Evolutionary conservation across 169 alveolate genomes (phyloP).

Genomic region (Babesia bovis): DNA sequence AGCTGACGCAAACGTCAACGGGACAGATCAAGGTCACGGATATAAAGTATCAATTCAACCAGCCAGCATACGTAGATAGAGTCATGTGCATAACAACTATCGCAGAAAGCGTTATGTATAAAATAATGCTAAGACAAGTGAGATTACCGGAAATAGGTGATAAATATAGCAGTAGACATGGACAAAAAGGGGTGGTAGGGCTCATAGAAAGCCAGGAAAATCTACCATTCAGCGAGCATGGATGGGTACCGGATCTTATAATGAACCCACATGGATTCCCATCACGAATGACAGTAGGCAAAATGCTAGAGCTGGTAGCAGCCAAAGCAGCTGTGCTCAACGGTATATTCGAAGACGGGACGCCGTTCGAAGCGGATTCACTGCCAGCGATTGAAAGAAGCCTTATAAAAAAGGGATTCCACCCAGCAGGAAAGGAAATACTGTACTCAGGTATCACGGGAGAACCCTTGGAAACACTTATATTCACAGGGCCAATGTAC

Average conservation of each 20-base stretch:
- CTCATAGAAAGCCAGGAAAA: conserved; percentile 95
- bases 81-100: conserved; percentile 90
- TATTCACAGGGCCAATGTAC: conserved; percentile 98
- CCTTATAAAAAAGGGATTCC: conserved; percentile 93
- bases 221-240: conserved; percentile 97
- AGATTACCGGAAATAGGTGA: conserved; percentile 98
- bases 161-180: conserved; percentile 98
- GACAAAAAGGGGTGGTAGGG: conserved; percentile 99
- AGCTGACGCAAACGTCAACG: conserved; percentile 77
- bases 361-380: conserved; percentile 96
- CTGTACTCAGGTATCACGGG: conserved; percentile 98
- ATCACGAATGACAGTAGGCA: conserved; percentile 99
- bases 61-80: conserved; percentile 90
- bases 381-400: conserved; percentile 83
- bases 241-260: conserved; percentile 99
- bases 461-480: conserved; percentile 94
- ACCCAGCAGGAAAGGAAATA: conserved; percentile 89
- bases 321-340: conserved; percentile 94
- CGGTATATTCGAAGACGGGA: conserved; percentile 96
- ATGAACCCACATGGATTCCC: conserved; percentile 99
- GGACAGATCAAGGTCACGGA: conserved; percentile 56
- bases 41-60: conserved; percentile 69
- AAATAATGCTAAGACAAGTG: conserved; percentile 90
- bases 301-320: conserved; percentile 94
- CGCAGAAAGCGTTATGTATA: conserved; percentile 88